Evolutionary conservation across 2,329 filamentous ascomycete genomes (phyloP).

Genomic region (Penicillium sp.): DNA sequence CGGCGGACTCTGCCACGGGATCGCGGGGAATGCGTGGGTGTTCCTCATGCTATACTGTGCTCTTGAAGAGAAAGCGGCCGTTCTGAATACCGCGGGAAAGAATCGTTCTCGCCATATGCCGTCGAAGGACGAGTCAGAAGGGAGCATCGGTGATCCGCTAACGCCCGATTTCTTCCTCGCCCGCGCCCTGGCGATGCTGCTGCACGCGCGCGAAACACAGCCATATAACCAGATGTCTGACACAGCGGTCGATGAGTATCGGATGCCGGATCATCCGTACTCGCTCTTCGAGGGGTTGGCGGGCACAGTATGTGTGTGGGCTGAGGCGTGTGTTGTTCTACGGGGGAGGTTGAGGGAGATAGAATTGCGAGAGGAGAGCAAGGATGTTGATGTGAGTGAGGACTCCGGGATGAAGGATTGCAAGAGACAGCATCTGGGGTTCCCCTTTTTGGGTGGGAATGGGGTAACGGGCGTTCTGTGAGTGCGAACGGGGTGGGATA

Average conservation of each 20-base stretch:
- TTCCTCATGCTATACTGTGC: conserved; percentile 42
- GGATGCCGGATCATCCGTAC: conserved; percentile 48
- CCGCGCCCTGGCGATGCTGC: conserved; percentile 41
- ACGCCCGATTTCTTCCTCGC: conserved; percentile 45
- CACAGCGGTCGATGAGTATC: conserved; percentile 35
- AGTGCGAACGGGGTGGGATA: no score
- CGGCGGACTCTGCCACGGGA: conserved; percentile 47
- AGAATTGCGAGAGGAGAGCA: conserved; percentile 27
- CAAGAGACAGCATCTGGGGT: conserved; percentile 4
- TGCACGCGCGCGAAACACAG: conserved; percentile 43
- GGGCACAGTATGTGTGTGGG: conserved; percentile 48
- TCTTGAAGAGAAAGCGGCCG: conserved; percentile 38
- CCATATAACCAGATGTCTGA: conserved; percentile 36
- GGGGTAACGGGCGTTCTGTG: conserved; percentile 2
- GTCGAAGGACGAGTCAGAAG: background rate
- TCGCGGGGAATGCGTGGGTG: conserved; percentile 49
- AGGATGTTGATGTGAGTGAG: background rate
- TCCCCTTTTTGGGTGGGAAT: conserved; percentile 13
- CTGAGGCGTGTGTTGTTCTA: conserved; percentile 44
- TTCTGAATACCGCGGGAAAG: conserved; percentile 28
- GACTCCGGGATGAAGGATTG: background rate
- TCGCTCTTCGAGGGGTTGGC: conserved; percentile 47
- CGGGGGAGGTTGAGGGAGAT: conserved; percentile 41
- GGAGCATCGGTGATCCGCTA: conserved; percentile 21
- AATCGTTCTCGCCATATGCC: background rate